These are phyloP conservation scores for Zasmidium angulare DNA, from an alignment of 2,329 filamentous ascomycete species.

Conservation along the genomic window DNA sequence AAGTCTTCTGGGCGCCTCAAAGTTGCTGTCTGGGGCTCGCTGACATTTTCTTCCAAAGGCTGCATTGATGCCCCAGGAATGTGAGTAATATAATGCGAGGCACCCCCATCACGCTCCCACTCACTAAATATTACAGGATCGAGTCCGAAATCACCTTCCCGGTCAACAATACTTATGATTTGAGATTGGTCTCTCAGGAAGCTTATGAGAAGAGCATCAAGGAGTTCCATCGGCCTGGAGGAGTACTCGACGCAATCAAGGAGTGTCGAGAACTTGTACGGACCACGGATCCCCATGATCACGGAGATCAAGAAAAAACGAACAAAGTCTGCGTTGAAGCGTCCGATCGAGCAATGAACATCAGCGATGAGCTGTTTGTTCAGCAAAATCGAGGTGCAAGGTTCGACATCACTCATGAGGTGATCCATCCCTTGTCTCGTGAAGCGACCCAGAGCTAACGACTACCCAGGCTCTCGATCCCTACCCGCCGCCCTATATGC, in stretches of 20 bases:
- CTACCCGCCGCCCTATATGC: not conserved
- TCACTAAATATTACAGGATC: too few relatives aligned
- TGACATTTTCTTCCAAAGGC: too few relatives aligned
- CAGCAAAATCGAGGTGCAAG: conserved; percentile 45
- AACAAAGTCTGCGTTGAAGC: conserved; percentile 30
- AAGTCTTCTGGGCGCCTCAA: too few relatives aligned
- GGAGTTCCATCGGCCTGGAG: conserved; percentile 48
- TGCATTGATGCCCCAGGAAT: too few relatives aligned
- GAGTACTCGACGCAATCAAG: conserved; percentile 55
- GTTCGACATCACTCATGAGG: conserved; percentile 55
- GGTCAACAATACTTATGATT: conserved; percentile 61
- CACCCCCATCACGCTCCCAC: too few relatives aligned
- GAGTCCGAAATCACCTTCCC: conserved; percentile 29
- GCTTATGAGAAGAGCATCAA: conserved; percentile 38
- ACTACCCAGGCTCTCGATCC: too few relatives aligned
- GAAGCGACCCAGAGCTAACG: too few relatives aligned
- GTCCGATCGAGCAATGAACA: conserved; percentile 40
- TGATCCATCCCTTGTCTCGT: conserved; percentile 28
- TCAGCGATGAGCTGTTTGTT: conserved; percentile 50
- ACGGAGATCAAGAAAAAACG: conserved; percentile 39
- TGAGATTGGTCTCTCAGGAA: conserved; percentile 52
- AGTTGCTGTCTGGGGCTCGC: too few relatives aligned
- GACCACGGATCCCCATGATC: conserved; percentile 53
- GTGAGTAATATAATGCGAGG: too few relatives aligned
- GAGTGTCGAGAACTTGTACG: conserved; percentile 51